phyloP scores from a whole-genome alignment of 2,329 filamentous ascomycete species.

The Nigrospora osmanthi region DNA sequence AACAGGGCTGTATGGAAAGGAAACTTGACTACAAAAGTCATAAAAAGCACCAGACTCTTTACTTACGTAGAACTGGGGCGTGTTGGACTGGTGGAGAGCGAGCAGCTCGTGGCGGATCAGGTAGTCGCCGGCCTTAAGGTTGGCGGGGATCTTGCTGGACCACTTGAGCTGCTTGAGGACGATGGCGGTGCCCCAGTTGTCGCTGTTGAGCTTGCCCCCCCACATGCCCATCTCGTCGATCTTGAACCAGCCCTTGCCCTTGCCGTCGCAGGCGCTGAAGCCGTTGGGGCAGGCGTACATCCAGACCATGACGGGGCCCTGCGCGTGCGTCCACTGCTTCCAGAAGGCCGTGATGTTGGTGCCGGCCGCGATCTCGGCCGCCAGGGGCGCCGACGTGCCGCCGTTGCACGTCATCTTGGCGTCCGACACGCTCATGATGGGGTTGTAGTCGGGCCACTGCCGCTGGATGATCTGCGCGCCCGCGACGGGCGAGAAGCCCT shows the following conservation, averaged over 20 bases:
- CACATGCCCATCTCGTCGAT: slow-evolving; percentile 45
- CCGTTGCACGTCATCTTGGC: slow-evolving; percentile 48
- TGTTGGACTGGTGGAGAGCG: slow-evolving; percentile 44
- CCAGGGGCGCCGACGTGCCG: slow-evolving; percentile 36
- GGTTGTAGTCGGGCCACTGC: slow-evolving; percentile 51
- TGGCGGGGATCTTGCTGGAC: slow-evolving; percentile 40
- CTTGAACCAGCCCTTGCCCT: slow-evolving; percentile 49
- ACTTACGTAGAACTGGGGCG: slow-evolving; percentile 4
- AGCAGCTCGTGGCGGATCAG: slow-evolving; percentile 49
- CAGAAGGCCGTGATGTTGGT: slow-evolving; percentile 39
- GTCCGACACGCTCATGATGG: slow-evolving; percentile 38
- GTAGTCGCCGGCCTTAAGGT: slow-evolving; percentile 44
- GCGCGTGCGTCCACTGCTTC: slow-evolving; percentile 50
- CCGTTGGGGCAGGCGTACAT: slow-evolving; percentile 42
- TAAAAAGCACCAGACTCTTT: too few species aligned
- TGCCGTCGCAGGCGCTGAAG: slow-evolving; percentile 42
- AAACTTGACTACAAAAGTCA: too few species aligned
- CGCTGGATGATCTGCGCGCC: slow-evolving; percentile 46
- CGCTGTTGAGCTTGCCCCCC: slow-evolving; percentile 32
- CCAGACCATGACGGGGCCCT: slow-evolving; percentile 53
- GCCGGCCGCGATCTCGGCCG: slow-evolving; percentile 38
- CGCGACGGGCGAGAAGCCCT: slow-evolving; percentile 40
- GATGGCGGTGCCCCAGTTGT: slow-evolving; percentile 38
- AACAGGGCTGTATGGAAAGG: background rate
- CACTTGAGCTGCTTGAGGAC: slow-evolving; percentile 37